phyloP scores from a whole-genome alignment of 176 grass and related monocot genomes.

The Carex littledalei region DNA sequence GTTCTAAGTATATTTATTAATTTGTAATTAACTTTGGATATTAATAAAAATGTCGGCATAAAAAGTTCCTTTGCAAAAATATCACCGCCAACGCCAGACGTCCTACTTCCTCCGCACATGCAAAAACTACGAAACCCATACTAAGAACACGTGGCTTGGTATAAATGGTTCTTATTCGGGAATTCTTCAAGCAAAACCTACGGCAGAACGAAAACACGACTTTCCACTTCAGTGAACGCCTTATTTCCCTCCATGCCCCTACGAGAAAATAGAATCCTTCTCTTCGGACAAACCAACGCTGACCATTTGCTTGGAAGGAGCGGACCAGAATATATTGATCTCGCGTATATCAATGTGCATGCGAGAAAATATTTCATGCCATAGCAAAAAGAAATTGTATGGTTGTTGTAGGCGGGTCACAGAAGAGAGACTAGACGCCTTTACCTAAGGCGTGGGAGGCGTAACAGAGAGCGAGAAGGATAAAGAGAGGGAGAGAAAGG shows the following conservation, averaged over 20 bases:
- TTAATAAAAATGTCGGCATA: not conserved
- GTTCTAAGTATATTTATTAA: too few species aligned
- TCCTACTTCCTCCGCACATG: not conserved
- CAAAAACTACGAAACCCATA: not conserved
- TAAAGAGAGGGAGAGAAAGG: not conserved
- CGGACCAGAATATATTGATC: not conserved
- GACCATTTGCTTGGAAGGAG: not conserved
- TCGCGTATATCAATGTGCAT: not conserved
- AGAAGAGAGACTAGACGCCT: not conserved
- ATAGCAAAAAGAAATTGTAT: not conserved
- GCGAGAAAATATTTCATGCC: not conserved
- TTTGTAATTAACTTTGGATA: too few species aligned
- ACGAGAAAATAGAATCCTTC: not conserved
- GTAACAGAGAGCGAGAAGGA: not conserved
- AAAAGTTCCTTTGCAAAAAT: not conserved
- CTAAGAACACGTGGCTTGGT: not conserved
- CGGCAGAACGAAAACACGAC: not conserved
- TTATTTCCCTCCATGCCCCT: not conserved
- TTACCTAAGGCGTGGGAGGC: constrained; percentile 11
- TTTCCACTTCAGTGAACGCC: not conserved
- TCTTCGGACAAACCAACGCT: not conserved
- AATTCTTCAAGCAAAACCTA: not conserved
- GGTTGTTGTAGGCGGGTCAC: not conserved
- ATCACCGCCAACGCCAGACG: not conserved
- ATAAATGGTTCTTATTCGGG: not conserved